Evolutionary conservation across 331 rosid genomes (phyloP).

Genomic region (Pyracantha coccinea): DNA sequence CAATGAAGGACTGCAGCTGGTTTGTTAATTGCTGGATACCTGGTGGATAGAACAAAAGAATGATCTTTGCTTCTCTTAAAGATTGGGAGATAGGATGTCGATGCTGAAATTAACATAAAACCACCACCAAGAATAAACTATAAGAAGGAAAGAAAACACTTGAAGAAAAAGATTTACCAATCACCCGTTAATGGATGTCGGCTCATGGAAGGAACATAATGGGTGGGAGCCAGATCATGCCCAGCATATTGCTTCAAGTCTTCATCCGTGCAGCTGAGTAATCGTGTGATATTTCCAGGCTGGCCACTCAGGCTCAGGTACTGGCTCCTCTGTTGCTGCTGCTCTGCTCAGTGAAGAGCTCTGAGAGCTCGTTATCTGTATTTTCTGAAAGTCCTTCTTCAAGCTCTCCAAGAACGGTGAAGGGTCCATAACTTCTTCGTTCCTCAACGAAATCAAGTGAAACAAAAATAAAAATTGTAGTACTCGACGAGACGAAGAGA

Average conservation of each 20-base stretch:
- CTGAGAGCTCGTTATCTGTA: too few species aligned
- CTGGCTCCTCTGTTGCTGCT: too few species aligned
- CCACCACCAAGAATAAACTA: neutral
- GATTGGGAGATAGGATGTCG: neutral
- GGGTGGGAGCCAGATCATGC: conserved; percentile 87
- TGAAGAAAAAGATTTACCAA: conserved; percentile 51
- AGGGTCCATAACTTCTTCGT: too few species aligned
- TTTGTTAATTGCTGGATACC: conserved; percentile 99
- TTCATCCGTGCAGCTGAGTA: conserved; percentile 85
- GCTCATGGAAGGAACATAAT: conserved; percentile 93
- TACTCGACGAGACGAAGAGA: too few species aligned
- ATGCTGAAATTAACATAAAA: neutral
- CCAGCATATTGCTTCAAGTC: conserved; percentile 69
- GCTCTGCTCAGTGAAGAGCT: too few species aligned
- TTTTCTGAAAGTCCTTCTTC: too few species aligned
- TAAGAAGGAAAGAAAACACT: neutral
- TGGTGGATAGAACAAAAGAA: conserved; percentile 23
- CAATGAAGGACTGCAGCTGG: conserved; percentile 99
- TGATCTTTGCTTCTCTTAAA: neutral
- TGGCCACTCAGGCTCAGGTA: conserved; percentile 77
- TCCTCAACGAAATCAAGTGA: too few species aligned
- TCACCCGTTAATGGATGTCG: conserved; percentile 93
- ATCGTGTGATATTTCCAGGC: conserved; percentile 93
- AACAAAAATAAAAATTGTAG: too few species aligned
- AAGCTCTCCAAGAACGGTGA: too few species aligned